Evolutionary conservation across 2,329 filamentous ascomycete species (phyloP), one percentile per base, ranked within the genome.

Genomic region (Trichoderma arundinaceum): DNA sequence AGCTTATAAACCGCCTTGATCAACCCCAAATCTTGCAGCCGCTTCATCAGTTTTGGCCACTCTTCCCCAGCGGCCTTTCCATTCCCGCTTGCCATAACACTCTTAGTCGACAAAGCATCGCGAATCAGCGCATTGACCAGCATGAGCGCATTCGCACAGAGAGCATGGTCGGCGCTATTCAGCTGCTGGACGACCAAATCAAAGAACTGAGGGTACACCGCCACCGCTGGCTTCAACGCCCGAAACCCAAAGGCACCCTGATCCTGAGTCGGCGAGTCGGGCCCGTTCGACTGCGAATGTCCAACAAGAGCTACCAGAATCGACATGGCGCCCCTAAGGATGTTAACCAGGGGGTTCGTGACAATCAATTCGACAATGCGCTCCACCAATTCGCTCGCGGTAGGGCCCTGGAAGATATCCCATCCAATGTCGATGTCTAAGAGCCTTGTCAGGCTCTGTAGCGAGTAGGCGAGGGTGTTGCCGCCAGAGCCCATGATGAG

Each of bases 341-440:
- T 97, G 77, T 99, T 99, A 78, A 99, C 95, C 68, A 99, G 86
- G 28, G 94, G 95, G 76, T 98, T 95, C 38, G 89, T 94, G 72
- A 98, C 94, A 68, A 98, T 92, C 59, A 99, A 84, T 77, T 97
- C 91, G 72, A 98, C 94, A 68, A 97, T 88, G 82, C 87, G 82
- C 78, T 90, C 87, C 48, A 90, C 87, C 58, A 94, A 81, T 72
- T 92, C 90, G 66, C 87, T 84, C 15, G 86, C 81, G 6, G 82
- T 81, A 17, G 84, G 78, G 1, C 84, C 83, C 72, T 91, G 88
- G 73, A 94, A 91, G 67, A 91, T 88, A 69, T 98, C 94, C 95
- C 95, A 99, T 66, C 95, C 95, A 86, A 97, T 97, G 79, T 98
- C 95, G 44, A 98, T 91, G 79, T 99, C 95, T 68, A 99, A 83